A percentile compares a stretch with the other conserved stretches of the same genome.
phyloP scores from a whole-genome alignment of 2,329 filamentous ascomycete genomes.

The Metarhizium anisopliae region DNA sequence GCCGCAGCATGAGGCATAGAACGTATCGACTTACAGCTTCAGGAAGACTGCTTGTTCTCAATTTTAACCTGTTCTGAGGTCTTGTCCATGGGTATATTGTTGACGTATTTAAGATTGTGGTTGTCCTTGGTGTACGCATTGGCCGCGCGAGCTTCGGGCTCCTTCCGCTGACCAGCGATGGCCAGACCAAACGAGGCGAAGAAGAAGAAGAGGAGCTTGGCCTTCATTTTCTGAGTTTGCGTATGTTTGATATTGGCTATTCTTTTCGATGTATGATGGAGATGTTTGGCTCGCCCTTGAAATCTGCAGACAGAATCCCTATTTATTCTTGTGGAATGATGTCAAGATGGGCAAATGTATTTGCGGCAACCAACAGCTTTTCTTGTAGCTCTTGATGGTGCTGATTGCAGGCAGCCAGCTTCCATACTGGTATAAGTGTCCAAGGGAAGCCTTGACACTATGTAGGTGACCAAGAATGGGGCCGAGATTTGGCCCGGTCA shows the following conservation, averaged over 20 bases:
- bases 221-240: background rate
- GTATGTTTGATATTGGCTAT: background rate
- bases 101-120: constrained; percentile 6
- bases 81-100: constrained; percentile 3
- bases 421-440: background rate
- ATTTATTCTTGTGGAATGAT: too few relatives aligned
- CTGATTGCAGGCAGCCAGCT: background rate
- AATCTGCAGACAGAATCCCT: background rate
- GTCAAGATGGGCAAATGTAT: too few relatives aligned
- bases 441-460: background rate
- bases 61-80: background rate
- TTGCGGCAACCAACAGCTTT: too few relatives aligned
- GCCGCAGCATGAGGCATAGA: too few relatives aligned
- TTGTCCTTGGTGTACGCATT: constrained; percentile 1
- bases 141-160: background rate
- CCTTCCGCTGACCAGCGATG: constrained; percentile 1
- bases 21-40: too few relatives aligned
- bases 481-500: background rate
- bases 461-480: background rate
- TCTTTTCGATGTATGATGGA: background rate
- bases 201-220: background rate
- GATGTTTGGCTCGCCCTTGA: background rate
- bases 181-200: constrained; percentile 2
- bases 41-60: background rate
- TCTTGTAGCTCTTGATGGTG: background rate